These are phyloP conservation scores for Starmerella vaccinii DNA, from an alignment of 805 yeast genomes.

Conservation along the genomic window DNA sequence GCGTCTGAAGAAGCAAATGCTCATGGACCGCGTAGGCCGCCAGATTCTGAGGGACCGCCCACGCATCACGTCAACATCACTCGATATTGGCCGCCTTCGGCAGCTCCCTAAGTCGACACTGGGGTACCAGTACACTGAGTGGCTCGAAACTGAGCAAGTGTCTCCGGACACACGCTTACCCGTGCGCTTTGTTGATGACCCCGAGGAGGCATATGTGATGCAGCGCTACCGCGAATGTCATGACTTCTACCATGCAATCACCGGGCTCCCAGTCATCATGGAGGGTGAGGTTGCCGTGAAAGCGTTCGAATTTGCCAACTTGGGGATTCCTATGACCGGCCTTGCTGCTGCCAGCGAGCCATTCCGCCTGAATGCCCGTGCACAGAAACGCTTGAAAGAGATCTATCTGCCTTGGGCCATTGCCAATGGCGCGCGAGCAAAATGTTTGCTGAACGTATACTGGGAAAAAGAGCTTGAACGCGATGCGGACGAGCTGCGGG, in stretches of 20 bases:
- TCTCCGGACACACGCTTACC: constrained; percentile 89
- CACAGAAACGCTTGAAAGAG: constrained; percentile 45
- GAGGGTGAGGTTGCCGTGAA: constrained; percentile 97
- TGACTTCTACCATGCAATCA: constrained; percentile 88
- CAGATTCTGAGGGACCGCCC: constrained; percentile 71
- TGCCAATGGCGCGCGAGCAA: constrained; percentile 56
- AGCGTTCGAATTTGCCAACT: constrained; percentile 81
- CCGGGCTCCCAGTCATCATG: constrained; percentile 78
- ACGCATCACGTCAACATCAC: constrained; percentile 60
- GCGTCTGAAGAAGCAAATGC: constrained; percentile 59
- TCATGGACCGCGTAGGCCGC: constrained; percentile 65
- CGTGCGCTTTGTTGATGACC: constrained; percentile 79
- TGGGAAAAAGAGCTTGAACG: constrained; percentile 78
- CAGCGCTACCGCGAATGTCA: constrained; percentile 94
- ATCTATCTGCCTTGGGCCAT: constrained; percentile 85
- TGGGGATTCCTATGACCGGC: constrained; percentile 93
- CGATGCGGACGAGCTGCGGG: constrained; percentile 63
- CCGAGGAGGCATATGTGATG: constrained; percentile 83
- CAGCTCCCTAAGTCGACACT: constrained; percentile 56
- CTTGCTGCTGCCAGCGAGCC: constrained; percentile 88
- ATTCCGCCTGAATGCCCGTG: constrained; percentile 57
- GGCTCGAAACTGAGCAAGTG: constrained; percentile 81
- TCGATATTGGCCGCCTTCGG: constrained; percentile 53
- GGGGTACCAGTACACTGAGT: constrained; percentile 67
- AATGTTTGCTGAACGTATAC: constrained; percentile 73